Percentiles rank a stretch among this genome's conserved stretches.
phyloP scores from a whole-genome alignment of 495 filamentous ascomycete species.

The Thozetella sp. region DNA sequence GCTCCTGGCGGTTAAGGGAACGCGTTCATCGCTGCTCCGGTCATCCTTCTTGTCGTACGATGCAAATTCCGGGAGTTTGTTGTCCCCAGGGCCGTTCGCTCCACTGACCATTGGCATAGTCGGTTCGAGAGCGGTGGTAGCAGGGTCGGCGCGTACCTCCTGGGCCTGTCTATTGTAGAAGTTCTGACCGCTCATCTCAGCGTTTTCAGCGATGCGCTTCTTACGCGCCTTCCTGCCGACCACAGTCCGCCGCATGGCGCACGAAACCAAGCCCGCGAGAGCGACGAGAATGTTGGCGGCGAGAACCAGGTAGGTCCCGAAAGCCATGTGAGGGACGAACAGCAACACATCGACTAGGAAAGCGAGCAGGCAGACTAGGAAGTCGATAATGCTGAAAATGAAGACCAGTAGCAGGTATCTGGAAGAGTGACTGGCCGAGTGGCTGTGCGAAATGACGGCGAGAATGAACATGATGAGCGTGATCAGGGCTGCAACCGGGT shows the following conservation, averaged over 20 bases:
- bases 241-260: conserved; percentile 94
- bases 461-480: conserved; percentile 83
- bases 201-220: conserved; percentile 88
- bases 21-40: conserved; percentile 72
- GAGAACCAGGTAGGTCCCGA: conserved; percentile 94
- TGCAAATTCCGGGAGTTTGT: conserved; percentile 74
- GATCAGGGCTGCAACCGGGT: conserved; percentile 86
- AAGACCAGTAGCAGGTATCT: conserved; percentile 83
- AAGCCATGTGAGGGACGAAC: conserved; percentile 90
- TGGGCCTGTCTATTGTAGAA: conserved; percentile 78
- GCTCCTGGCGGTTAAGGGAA: conserved; percentile 75
- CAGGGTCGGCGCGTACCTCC: conserved; percentile 36
- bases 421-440: conserved; percentile 89
- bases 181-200: conserved; percentile 92
- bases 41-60: conserved; percentile 72
- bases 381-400: conserved; percentile 81
- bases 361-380: conserved; percentile 81
- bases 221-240: conserved; percentile 90
- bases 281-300: conserved; percentile 88
- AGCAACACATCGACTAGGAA: conserved; percentile 96
- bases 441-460: conserved; percentile 81
- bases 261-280: conserved; percentile 82
- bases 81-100: conserved; percentile 42
- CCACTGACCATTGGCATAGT: conserved; percentile 57
- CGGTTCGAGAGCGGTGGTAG: conserved; percentile 47